Conservation (phyloP, 2,329 filamentous ascomycete species). For the Aspergillus puulaauensis region DNA sequence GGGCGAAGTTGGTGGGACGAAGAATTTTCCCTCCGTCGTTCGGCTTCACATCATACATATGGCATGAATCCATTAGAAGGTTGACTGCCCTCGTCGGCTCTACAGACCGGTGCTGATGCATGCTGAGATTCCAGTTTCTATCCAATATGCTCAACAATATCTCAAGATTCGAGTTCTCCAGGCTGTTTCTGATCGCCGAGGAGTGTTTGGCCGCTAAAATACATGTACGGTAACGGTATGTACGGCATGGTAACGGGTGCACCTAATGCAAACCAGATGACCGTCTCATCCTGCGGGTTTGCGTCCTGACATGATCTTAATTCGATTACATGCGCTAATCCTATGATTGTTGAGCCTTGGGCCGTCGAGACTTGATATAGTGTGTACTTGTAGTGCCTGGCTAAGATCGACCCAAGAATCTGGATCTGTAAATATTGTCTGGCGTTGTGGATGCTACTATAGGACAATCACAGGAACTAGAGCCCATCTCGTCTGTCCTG, state of each 20-base stretch:
- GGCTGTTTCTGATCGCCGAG: background rate
- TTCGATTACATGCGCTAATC: conserved; percentile 16
- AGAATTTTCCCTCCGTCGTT: conserved; percentile 3
- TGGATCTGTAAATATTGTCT: conserved; percentile 1
- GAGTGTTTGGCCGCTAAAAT: background rate
- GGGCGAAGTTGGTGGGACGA: conserved; percentile 9
- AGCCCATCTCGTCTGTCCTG: background rate
- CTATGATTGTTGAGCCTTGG: background rate
- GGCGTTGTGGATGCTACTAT: background rate
- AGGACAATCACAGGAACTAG: background rate
- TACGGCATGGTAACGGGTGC: background rate
- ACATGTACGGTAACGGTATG: conserved; percentile 15
- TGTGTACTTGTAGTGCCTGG: conserved; percentile 3
- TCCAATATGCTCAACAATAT: background rate
- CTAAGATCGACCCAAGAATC: conserved; percentile 5
- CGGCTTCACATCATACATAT: background rate
- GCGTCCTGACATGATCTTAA: conserved; percentile 23
- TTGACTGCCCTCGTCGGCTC: background rate
- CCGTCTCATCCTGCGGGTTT: conserved; percentile 21
- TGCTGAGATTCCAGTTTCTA: background rate
- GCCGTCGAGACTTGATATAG: background rate
- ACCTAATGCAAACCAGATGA: conserved; percentile 16
- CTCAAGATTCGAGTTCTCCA: background rate
- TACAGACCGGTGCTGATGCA: background rate
- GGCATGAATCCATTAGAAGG: background rate